A percentile compares a stretch with the other conserved stretches of the same genome.
These are phyloP conservation scores for Penicillium sp. DNA, from an alignment of 2,329 filamentous ascomycete genomes.

Conservation along the genomic window DNA sequence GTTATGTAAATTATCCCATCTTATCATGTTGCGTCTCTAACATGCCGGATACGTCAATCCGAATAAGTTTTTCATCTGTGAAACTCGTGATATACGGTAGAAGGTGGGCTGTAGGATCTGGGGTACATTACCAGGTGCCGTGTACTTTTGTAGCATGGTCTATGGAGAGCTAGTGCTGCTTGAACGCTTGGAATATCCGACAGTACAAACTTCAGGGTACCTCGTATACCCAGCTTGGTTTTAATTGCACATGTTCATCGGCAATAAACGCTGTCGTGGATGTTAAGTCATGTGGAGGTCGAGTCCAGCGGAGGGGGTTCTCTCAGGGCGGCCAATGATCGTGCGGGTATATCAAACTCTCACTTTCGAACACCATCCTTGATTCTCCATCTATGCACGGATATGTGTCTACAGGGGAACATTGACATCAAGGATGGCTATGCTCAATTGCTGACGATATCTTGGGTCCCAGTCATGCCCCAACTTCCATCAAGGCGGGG, in stretches of 20 bases:
- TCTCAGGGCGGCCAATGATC: conserved; percentile 25
- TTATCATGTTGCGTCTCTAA: conserved; percentile 22
- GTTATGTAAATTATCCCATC: conserved; percentile 29
- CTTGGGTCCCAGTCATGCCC: neutral
- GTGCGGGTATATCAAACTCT: conserved; percentile 26
- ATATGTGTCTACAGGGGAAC: neutral
- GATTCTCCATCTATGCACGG: neutral
- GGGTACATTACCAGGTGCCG: neutral
- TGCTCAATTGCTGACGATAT: neutral
- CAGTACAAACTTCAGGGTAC: neutral
- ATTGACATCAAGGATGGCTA: neutral
- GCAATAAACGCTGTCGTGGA: neutral
- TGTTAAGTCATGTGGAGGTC: conserved; percentile 1
- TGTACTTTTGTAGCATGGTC: neutral
- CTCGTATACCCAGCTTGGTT: neutral
- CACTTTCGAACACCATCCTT: neutral
- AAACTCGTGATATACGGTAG: conserved; percentile 7
- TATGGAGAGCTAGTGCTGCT: neutral
- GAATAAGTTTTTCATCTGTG: conserved; percentile 17
- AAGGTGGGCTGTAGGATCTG: neutral
- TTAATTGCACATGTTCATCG: neutral
- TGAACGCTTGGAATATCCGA: neutral
- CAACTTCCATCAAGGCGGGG: neutral
- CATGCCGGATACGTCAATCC: conserved; percentile 20
- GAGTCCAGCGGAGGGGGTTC: conserved; percentile 4